These are phyloP conservation scores for Nigrograna mackinnonii DNA, from an alignment of 2,329 filamentous ascomycete species.

Conservation along the genomic window DNA sequence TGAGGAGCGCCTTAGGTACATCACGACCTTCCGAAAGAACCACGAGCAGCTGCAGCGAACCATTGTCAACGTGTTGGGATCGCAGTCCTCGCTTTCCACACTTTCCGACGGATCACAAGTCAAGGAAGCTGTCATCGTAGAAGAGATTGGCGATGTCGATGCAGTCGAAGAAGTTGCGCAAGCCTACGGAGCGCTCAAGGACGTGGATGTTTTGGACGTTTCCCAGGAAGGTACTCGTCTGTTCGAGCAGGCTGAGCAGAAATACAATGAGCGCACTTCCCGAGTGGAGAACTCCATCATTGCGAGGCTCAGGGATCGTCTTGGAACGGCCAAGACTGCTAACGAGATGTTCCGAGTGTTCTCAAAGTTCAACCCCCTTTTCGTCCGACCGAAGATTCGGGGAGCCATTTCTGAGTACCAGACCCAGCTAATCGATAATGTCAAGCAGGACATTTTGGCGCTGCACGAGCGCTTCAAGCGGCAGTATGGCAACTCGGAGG, in stretches of 20 bases:
- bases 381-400: conserved; percentile 98
- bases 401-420: conserved; percentile 98
- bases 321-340: conserved; percentile 93
- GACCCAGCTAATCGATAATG: conserved; percentile 95
- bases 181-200: conserved; percentile 90
- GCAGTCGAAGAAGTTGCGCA: conserved; percentile 95
- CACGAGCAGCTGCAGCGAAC: conserved; percentile 97
- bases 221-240: conserved; percentile 84
- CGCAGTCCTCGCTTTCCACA: conserved; percentile 53
- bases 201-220: conserved; percentile 93
- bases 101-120: conserved; percentile 30
- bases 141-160: conserved; percentile 96
- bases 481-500: conserved; percentile 97
- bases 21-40: conserved; percentile 92
- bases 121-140: conserved; percentile 67
- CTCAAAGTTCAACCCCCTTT: conserved; percentile 98
- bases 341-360: conserved; percentile 99
- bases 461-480: conserved; percentile 98
- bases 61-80: conserved; percentile 93
- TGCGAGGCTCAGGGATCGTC: conserved; percentile 83
- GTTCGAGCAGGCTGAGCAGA: conserved; percentile 92
- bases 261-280: conserved; percentile 96
- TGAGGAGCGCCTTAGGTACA: conserved; percentile 89
- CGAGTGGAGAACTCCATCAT: conserved; percentile 99
- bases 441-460: conserved; percentile 91